Conservation (phyloP, 139 green algal species). For the Haematococcus lacustris region DNA sequence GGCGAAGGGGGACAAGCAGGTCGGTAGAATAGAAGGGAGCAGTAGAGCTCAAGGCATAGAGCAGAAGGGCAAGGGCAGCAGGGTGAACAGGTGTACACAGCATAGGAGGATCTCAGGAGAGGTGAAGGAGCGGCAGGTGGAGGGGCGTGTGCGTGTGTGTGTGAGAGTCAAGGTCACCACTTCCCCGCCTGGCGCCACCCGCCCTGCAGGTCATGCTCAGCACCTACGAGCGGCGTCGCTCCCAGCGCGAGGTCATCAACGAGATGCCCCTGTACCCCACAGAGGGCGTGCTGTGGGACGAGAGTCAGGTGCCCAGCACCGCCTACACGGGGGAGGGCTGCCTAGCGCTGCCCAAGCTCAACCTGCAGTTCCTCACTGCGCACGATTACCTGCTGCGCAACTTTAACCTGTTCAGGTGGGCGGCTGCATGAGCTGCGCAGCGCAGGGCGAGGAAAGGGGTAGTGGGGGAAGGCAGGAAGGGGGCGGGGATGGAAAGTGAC, state of each 20-base stretch:
- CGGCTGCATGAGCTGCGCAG: not conserved
- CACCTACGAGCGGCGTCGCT: slow-evolving; percentile 64
- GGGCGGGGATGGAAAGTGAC: too few relatives aligned
- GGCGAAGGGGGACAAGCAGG: too few relatives aligned
- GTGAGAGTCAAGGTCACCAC: too few relatives aligned
- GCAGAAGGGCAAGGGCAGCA: too few relatives aligned
- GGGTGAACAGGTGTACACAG: too few relatives aligned
- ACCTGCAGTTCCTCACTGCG: slow-evolving; percentile 96
- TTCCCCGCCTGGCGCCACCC: too few relatives aligned
- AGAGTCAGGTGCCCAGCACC: slow-evolving; percentile 50
- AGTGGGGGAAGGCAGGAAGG: too few relatives aligned
- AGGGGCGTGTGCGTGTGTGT: too few relatives aligned
- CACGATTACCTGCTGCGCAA: slow-evolving; percentile 96
- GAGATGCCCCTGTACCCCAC: slow-evolving; percentile 95
- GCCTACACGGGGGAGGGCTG: slow-evolving; percentile 60
- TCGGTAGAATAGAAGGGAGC: too few relatives aligned
- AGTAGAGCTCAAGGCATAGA: too few relatives aligned
- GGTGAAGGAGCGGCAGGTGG: too few relatives aligned
- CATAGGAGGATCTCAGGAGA: too few relatives aligned
- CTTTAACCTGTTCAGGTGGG: slow-evolving; percentile 88
- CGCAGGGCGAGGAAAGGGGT: not conserved
- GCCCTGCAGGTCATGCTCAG: slow-evolving; percentile 69
- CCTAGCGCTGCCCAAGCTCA: slow-evolving; percentile 93
- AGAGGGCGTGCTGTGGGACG: slow-evolving; percentile 89
- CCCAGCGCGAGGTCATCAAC: slow-evolving; percentile 74